Evolutionary conservation across 768 basidiomycete genomes (phyloP), one percentile per base, ranked within the genome.

Genomic region (Boletus coccyginus): DNA sequence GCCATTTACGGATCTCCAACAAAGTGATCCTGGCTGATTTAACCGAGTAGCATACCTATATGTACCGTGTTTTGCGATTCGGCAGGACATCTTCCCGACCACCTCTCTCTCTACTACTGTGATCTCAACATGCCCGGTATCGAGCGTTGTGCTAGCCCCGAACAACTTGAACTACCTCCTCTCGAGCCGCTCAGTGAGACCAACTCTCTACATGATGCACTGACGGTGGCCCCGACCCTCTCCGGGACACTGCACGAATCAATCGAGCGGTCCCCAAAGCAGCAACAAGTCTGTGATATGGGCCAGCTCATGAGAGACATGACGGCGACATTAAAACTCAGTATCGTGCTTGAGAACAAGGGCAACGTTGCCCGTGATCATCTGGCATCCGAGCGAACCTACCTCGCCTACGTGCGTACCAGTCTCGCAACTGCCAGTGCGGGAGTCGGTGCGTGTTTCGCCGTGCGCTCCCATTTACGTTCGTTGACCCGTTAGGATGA

Each of bases 361-460:
- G 85, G 85, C 10, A 85, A 80, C 59, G 82, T 84, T 3, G 85
- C 85, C 9, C 77, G 85, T 11, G 85, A 87, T 60, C 85, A 87
- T 61, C 72, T 86, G 1, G 85, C 85, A 3, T 81, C 78, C 16
- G 85, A 86, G 61, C 73, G 85, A 46, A 86, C 85, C 3, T 86
- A 83, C 62, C 70, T 87, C 38, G 83, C 85, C 13, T 87, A 86
- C 59, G 73, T 84, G 47, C 76, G 85, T n/a, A 87, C 85, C 3
- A 85, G 84, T 62, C 72, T 87, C 46, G 78, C 82, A 1, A 74
- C 85, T 38, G 80, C 83, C 4, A 78, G 82, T 3, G 73, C 82
- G 6, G 85, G 84, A 33, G 82, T 87, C 36, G 84, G 83, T 84
- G 53, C 60, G 81, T 75, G 27, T 35, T 53, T 45, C 40, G 24